These are phyloP conservation scores for Nymphaea colorata DNA, from an alignment of 164 flowering plant genomes.

Conservation along the genomic window DNA sequence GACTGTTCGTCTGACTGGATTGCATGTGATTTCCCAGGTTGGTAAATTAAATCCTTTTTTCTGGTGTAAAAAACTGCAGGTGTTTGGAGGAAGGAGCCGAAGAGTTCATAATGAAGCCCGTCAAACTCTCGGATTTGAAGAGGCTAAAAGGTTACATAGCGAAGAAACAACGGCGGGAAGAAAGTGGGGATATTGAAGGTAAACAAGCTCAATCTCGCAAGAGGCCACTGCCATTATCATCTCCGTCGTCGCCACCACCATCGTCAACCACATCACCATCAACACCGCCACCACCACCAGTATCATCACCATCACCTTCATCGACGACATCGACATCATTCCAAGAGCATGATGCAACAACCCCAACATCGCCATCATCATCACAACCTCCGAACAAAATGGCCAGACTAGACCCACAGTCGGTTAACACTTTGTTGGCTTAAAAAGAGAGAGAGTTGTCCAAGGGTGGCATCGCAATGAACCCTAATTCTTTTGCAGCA, in stretches of 20 bases:
- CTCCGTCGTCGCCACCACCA: not conserved
- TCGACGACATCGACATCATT: not conserved
- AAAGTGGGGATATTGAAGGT: not conserved
- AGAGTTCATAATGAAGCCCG: slow-evolving; percentile 76
- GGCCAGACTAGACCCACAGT: not conserved
- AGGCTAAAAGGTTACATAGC: slow-evolving; percentile 41
- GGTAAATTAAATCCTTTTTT: no score
- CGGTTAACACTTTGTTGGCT: not conserved
- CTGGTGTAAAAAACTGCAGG: slow-evolving; percentile 10
- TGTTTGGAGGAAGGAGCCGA: slow-evolving; percentile 95
- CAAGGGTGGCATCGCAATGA: not conserved
- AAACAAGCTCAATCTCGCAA: not conserved
- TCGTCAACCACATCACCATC: not conserved
- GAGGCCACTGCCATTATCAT: not conserved
- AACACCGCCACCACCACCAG: not conserved
- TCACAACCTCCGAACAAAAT: not conserved
- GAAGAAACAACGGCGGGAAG: slow-evolving; percentile 11
- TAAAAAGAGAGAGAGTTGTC: not conserved
- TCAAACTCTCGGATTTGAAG: slow-evolving; percentile 65
- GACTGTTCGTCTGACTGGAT: no score
- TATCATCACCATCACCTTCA: not conserved
- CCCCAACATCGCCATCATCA: not conserved
- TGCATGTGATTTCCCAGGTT: no score
- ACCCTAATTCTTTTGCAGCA: not conserved
- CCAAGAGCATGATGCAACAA: not conserved